Evolutionary conservation across 2,329 filamentous ascomycete species (phyloP), one percentile per base, ranked within the genome.

Genomic region (Aspergillus latus): DNA sequence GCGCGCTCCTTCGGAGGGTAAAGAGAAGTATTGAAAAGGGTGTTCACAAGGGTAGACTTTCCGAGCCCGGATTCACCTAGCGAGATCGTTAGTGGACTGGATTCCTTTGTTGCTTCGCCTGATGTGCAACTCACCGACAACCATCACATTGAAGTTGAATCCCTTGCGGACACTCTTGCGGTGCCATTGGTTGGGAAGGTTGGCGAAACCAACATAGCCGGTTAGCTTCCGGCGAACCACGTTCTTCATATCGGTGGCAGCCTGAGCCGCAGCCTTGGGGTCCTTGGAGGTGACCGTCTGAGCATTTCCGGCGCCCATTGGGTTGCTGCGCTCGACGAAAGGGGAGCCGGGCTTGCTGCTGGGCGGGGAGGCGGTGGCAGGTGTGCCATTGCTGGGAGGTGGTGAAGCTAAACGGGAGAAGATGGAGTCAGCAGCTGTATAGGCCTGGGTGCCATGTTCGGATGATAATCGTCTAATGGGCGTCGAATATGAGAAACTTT

Each of bases 81-180:
- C 46, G 39, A 10, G 16, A 32, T 29, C 42, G 49, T 58, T 30
- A 58, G 42, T 13, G 47, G 28, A 46, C 7, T 9, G 32, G 6
- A n/a, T 28, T 30, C 13, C 26, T 40, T 3, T 40, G 16, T 43
- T 26, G 8, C n/a, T 10, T 11, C 3, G 11, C 4, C 4, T 5
- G n/a, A 11, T 15, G 15, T 16, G 28, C 15, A 32, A 88, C 92
- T 73, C 83, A 97, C 94, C 94, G 79, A 99, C 94, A 78, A 99
- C 94, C 94, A 99, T 99, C 67, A 99, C 94, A 75, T 99, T 99
- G 84, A 99, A 99, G 85, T 97, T 99, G 86, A 99, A 99, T 61
- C 94, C 94, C 80, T 99, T 99, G 74, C 94, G 91, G 71, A 99
- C 94, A 86, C 92, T 97, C 88, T 99, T 99, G 78, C 94, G 93